phyloP scores from a whole-genome alignment of 345 rosid genomes.

The Melaleuca quinquenervia region DNA sequence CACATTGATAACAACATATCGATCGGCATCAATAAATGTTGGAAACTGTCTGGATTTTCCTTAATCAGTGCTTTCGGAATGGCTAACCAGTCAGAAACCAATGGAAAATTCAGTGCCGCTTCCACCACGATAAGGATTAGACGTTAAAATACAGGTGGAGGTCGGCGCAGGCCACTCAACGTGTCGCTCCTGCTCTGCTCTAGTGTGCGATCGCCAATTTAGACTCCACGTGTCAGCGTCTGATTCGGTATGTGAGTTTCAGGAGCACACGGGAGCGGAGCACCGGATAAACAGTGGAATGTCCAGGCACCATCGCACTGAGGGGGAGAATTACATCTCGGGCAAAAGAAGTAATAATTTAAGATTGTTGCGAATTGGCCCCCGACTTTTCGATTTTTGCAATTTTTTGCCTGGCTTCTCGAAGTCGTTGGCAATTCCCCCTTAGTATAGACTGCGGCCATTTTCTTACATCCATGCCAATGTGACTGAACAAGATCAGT shows the following conservation, averaged over 20 bases:
- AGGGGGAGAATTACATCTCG: not conserved
- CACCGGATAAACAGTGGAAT: not conserved
- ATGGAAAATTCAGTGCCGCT: not conserved
- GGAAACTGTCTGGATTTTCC: not conserved
- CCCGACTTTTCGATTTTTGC: not conserved
- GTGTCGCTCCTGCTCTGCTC: not conserved
- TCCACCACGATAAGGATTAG: not conserved
- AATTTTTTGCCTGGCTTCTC: not conserved
- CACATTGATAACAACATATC: not conserved
- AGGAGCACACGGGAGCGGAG: not conserved
- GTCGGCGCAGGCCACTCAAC: not conserved
- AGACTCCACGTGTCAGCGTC: not conserved
- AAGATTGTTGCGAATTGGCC: not conserved
- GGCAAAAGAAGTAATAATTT: not conserved
- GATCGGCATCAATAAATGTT: not conserved
- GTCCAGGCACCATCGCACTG: not conserved
- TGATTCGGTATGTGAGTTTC: not conserved
- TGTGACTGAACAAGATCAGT: fast-evolving
- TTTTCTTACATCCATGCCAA: fast-evolving
- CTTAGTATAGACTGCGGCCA: not conserved
- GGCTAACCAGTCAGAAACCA: not conserved
- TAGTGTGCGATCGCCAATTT: not conserved
- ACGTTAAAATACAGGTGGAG: not conserved
- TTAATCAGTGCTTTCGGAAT: not conserved
- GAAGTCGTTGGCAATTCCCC: not conserved